phyloP scores from a whole-genome alignment of 176 grass and related monocot genomes.

The Juncus effusus region DNA sequence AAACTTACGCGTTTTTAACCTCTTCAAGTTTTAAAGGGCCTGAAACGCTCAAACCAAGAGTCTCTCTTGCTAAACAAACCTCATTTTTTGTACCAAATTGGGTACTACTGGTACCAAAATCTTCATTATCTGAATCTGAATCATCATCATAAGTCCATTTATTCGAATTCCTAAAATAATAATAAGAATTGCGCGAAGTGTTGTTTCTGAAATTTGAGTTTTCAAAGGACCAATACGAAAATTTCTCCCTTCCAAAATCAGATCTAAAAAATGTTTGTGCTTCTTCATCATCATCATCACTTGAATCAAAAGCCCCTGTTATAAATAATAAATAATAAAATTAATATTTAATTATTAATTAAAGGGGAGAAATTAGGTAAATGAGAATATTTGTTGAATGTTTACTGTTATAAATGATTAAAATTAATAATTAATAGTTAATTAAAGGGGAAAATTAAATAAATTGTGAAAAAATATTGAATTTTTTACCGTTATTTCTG shows the following conservation, averaged over 20 bases:
- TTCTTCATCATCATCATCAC: conserved; percentile 34
- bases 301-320: conserved; percentile 19
- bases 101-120: conserved; percentile 24
- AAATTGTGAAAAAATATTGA: conserved; percentile 15
- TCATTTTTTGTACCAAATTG: conserved; percentile 30
- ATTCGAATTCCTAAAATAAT: conserved; percentile 32
- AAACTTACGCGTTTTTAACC: conserved; percentile 95
- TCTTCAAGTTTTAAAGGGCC: conserved; percentile 83
- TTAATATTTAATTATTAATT: conserved; percentile 37
- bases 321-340: conserved; percentile 68
- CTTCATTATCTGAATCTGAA: conserved; percentile 26
- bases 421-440: conserved; percentile 46
- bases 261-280: conserved; percentile 58
- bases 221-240: conserved; percentile 65
- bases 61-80: conserved; percentile 46
- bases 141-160: conserved; percentile 58
- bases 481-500: conserved; percentile 26
- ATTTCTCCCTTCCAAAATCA: conserved; percentile 42
- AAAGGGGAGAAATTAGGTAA: conserved; percentile 23
- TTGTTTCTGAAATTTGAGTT: conserved; percentile 48
- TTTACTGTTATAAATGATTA: conserved; percentile 51
- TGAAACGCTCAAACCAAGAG: conserved; percentile 72
- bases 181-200: conserved; percentile 29
- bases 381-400: conserved; percentile 7
- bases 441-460: conserved; percentile 21